Percentiles rank a stretch among this genome's conserved stretches.
These are phyloP conservation scores for Nyctanthes arbortristis DNA, from an alignment of 257 asterid species.

Conservation along the genomic window DNA sequence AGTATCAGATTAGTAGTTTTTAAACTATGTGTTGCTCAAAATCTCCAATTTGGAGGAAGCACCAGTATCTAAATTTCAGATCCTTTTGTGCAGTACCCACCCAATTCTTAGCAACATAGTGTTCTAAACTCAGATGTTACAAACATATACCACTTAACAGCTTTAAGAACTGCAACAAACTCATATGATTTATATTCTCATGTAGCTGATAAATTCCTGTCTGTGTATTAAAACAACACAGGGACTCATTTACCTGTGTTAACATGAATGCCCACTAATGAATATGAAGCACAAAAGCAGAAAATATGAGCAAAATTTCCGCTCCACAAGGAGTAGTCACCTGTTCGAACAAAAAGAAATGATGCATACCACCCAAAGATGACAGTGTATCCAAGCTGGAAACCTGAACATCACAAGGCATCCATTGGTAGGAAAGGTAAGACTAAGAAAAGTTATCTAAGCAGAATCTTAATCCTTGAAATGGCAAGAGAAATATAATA, in stretches of 20 bases:
- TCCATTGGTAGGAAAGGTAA: neutral
- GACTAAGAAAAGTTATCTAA: slow-evolving; percentile 1
- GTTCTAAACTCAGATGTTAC: neutral
- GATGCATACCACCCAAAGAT: slow-evolving; percentile 91
- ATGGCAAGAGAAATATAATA: neutral
- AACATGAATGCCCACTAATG: neutral
- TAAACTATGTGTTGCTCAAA: too few species aligned
- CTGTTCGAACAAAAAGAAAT: slow-evolving; percentile 88
- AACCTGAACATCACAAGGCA: slow-evolving; percentile 53
- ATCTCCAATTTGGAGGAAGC: too few species aligned
- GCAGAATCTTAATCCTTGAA: neutral
- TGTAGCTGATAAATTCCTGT: neutral
- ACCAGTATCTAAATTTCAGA: too few species aligned
- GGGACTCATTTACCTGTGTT: neutral
- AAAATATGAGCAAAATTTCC: neutral
- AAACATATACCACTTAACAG: neutral
- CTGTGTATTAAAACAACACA: neutral
- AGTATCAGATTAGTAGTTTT: neutral
- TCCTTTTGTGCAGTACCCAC: too few species aligned
- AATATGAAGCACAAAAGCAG: neutral
- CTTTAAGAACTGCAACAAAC: neutral
- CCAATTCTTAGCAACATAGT: too few species aligned
- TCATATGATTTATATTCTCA: neutral
- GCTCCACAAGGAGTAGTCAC: slow-evolving; percentile 42
- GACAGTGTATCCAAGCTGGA: slow-evolving; percentile 93